A percentile compares a stretch with the other conserved stretches of the same genome.
Evolutionary conservation across 1,139 yeast species (phyloP).

Genomic region (Nadsonia commutata): DNA sequence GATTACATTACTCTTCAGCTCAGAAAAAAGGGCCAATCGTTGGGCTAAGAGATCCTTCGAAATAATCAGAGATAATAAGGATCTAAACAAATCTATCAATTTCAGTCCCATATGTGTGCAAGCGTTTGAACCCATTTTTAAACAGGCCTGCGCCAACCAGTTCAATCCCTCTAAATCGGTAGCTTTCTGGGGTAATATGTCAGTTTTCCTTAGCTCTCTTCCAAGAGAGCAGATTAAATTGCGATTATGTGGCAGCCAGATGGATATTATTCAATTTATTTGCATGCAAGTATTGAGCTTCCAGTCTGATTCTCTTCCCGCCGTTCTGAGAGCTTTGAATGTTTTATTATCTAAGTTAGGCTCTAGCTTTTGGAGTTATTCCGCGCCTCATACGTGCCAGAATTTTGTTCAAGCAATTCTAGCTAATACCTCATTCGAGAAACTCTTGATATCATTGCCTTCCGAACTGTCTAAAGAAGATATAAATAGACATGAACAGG

Average conservation of each 20-base stretch:
- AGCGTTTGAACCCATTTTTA: not conserved
- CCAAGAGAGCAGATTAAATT: not conserved
- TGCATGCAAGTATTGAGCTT: not conserved
- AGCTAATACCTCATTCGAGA: constrained; percentile 6
- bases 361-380: constrained; percentile 12
- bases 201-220: not conserved
- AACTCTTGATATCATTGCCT: not conserved
- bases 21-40: not conserved
- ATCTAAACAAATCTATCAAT: not conserved
- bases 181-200: not conserved
- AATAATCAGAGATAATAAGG: not conserved
- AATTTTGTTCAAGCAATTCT: constrained; percentile 12
- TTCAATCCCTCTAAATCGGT: not conserved
- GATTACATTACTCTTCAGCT: not conserved
- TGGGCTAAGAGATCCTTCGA: not conserved
- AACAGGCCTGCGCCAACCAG: not conserved
- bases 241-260: not conserved
- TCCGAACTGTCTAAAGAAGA: not conserved
- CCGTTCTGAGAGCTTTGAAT: not conserved
- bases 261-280: not conserved
- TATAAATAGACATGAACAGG: not conserved
- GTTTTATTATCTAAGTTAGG: constrained; percentile 4
- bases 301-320: not conserved
- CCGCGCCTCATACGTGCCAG: constrained; percentile 11
- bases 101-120: not conserved